These are phyloP conservation scores for Coemansia sp. DNA, from an alignment of 192 early-diverging fungal species.

Conservation along the genomic window DNA sequence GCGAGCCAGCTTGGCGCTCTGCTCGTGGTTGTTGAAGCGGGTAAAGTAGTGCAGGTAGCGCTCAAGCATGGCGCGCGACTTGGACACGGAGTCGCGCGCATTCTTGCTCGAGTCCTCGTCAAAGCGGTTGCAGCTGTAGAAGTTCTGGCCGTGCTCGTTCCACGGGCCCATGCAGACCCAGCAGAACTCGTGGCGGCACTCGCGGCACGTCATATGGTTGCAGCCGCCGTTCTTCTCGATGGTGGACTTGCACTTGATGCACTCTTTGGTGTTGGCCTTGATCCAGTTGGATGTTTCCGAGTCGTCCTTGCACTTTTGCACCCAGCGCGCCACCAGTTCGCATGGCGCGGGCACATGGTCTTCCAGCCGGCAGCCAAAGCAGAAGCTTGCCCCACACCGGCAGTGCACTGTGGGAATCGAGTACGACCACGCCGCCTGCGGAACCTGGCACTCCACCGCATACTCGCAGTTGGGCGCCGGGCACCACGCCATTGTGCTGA, in stretches of 20 bases:
- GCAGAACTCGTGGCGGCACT: slow-evolving; percentile 98
- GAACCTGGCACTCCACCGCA: slow-evolving; percentile 86
- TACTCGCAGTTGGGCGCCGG: slow-evolving; percentile 94
- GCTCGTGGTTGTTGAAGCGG: slow-evolving; percentile 97
- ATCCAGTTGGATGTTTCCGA: slow-evolving; percentile 99
- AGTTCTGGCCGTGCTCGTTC: slow-evolving; percentile 92
- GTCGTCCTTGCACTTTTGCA: slow-evolving; percentile 96
- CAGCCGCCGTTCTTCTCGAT: slow-evolving; percentile 99
- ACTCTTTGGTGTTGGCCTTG: slow-evolving; percentile 91
- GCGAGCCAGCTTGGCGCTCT: slow-evolving; percentile 84
- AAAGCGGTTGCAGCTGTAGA: slow-evolving; percentile 98
- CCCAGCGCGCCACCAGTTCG: slow-evolving; percentile 76
- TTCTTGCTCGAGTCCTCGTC: slow-evolving; percentile 86
- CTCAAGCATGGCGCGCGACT: slow-evolving; percentile 83
- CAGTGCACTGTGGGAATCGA: slow-evolving; percentile 89
- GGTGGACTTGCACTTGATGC: slow-evolving; percentile 87
- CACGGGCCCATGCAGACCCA: slow-evolving; percentile 99
- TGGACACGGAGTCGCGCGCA: slow-evolving; percentile 82
- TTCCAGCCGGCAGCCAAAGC: slow-evolving; percentile 85
- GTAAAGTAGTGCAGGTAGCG: slow-evolving; percentile 98
- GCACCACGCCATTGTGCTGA: slow-evolving; percentile 82
- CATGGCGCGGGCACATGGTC: slow-evolving; percentile 90
- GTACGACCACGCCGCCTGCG: slow-evolving; percentile 59
- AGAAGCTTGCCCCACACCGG: slow-evolving; percentile 75
- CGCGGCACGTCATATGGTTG: slow-evolving; percentile 99